phyloP scores from a whole-genome alignment of 2,329 filamentous ascomycete genomes.

The Pseudogymnoascus destructans region DNA sequence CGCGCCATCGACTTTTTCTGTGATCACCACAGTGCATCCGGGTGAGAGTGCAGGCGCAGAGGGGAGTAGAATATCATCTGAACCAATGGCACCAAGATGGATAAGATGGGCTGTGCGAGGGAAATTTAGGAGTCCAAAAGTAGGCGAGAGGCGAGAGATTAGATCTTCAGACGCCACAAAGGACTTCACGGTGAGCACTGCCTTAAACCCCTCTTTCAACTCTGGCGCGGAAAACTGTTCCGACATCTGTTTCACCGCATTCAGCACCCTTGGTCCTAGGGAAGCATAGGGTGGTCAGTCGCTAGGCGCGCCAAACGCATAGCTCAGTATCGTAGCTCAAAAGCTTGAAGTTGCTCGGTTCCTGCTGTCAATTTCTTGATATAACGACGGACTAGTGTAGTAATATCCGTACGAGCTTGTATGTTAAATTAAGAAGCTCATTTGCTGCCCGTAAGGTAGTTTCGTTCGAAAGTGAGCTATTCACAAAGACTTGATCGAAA shows the following conservation, averaged over 20 bases:
- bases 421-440: too few relatives aligned
- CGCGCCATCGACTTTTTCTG: constrained; percentile 16
- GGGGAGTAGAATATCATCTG: constrained; percentile 13
- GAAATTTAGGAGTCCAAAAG: constrained; percentile 12
- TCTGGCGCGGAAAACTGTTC: constrained; percentile 9
- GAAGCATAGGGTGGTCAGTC: constrained; percentile 11
- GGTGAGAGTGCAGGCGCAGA: neutral
- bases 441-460: too few relatives aligned
- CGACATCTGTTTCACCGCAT: constrained; percentile 12
- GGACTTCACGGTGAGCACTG: neutral
- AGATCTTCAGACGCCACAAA: constrained; percentile 10
- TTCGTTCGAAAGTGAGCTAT: too few relatives aligned
- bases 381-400: too few relatives aligned
- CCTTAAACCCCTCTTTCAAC: constrained; percentile 8
- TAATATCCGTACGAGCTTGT: too few relatives aligned
- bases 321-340: constrained; percentile 7
- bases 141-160: constrained; percentile 9
- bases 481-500: too few relatives aligned
- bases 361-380: too few relatives aligned
- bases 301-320: constrained; percentile 12
- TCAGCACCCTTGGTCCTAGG: constrained; percentile 9
- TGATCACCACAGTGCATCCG: constrained; percentile 10
- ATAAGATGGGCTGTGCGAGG: constrained; percentile 13
- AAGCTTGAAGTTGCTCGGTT: too few relatives aligned
- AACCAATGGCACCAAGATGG: constrained; percentile 13